A percentile compares a stretch with the other conserved stretches of the same genome.
phyloP scores from a whole-genome alignment of 1,284 basidiomycete species.

The Cryptococcus sp. region DNA sequence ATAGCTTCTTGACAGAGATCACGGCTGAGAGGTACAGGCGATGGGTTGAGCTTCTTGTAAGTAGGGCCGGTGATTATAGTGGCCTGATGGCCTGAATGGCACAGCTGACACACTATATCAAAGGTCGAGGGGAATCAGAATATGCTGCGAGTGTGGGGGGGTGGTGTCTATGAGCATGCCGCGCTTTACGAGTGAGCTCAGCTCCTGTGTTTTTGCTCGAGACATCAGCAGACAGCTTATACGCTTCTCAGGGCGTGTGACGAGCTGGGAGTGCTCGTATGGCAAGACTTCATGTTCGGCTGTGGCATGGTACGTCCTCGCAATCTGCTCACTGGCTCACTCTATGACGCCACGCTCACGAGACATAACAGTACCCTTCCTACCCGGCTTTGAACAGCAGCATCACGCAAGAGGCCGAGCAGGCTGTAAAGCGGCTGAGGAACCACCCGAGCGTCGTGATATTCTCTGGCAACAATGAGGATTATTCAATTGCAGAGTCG shows the following conservation, averaged over 20 bases:
- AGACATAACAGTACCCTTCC: conserved; percentile 52
- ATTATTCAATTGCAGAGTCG: conserved; percentile 67
- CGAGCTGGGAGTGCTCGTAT: conserved; percentile 66
- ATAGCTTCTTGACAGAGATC: conserved; percentile 77
- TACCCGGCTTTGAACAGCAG: conserved; percentile 51
- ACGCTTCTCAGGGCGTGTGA: conserved; percentile 47
- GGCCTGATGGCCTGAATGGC: too few relatives aligned
- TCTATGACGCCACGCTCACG: conserved; percentile 1
- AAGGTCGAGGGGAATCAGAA: conserved; percentile 54
- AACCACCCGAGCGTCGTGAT: conserved; percentile 65
- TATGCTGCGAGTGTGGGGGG: conserved; percentile 57
- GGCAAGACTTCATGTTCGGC: conserved; percentile 56
- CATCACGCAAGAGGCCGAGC: conserved; percentile 52
- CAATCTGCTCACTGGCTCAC: background rate
- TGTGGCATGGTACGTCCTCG: conserved; percentile 56
- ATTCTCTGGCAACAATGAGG: conserved; percentile 86
- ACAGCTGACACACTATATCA: conserved; percentile 13
- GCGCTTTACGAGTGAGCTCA: conserved; percentile 52
- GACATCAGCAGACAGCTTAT: conserved; percentile 6
- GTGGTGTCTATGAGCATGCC: conserved; percentile 55
- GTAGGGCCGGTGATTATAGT: conserved; percentile 5
- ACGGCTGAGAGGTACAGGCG: conserved; percentile 52
- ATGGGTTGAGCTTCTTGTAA: conserved; percentile 52
- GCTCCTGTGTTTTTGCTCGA: background rate
- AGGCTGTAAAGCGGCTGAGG: conserved; percentile 52